Evolutionary conservation across 768 basidiomycete genomes (phyloP).

Genomic region (Boletus rufocinnamomeus): DNA sequence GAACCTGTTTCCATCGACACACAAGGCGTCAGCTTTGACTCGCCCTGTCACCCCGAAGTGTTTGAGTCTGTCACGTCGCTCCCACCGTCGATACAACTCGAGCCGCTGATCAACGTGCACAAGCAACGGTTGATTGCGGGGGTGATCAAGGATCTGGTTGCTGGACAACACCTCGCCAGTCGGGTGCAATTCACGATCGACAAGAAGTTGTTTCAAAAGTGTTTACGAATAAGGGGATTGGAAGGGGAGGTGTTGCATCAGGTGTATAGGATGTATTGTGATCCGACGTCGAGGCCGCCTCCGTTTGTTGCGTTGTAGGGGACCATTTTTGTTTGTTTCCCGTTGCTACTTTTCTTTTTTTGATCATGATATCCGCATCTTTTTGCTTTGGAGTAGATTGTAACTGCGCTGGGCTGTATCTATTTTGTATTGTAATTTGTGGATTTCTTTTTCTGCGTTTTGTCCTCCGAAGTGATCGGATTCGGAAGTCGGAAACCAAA

Average conservation of each 20-base stretch:
- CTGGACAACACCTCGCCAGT: conserved; percentile 80
- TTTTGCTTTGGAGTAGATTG: conserved; percentile 22
- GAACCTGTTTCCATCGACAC: conserved; percentile 67
- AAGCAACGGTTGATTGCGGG: conserved; percentile 82
- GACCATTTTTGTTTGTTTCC: background rate
- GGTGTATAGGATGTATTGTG: conserved; percentile 41
- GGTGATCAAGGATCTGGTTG: conserved; percentile 81
- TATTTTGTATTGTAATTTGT: conserved; percentile 29
- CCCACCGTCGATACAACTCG: conserved; percentile 75
- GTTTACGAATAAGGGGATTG: conserved; percentile 68
- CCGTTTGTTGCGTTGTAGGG: conserved; percentile 27
- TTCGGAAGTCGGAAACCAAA: background rate
- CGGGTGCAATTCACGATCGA: conserved; percentile 69
- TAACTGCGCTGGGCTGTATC: background rate
- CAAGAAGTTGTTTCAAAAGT: conserved; percentile 75
- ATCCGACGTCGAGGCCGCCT: conserved; percentile 17
- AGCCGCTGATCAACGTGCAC: conserved; percentile 86
- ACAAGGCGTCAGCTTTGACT: conserved; percentile 59
- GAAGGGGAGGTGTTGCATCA: conserved; percentile 56
- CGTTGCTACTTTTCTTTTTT: background rate
- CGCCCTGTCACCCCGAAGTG: conserved; percentile 76
- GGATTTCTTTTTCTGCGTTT: background rate
- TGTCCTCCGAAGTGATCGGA: too few species aligned
- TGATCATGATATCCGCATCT: background rate
- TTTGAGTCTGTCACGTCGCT: conserved; percentile 72